Percentiles rank a stretch among this genome's conserved stretches.
These are phyloP conservation scores for Berkeleyomyces rouxiae DNA, from an alignment of 2,329 filamentous ascomycete species.

Conservation along the genomic window DNA sequence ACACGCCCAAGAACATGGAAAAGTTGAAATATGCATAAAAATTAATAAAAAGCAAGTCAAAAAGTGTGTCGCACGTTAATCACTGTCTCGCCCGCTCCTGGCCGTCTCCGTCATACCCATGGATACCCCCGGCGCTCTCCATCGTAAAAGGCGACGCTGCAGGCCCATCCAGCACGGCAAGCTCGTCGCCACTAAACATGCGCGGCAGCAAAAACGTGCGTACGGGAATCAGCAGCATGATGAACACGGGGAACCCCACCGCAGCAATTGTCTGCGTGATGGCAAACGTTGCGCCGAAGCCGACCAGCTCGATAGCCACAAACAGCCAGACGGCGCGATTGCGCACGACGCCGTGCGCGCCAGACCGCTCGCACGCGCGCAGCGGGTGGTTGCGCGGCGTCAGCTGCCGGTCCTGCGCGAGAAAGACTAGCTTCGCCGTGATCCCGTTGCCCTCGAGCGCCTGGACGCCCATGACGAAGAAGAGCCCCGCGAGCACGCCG, in stretches of 20 bases:
- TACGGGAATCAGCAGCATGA: slow-evolving; percentile 50
- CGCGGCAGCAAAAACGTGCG: slow-evolving; percentile 46
- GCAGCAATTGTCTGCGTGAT: slow-evolving; percentile 72
- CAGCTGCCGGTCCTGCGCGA: slow-evolving; percentile 44
- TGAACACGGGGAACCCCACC: slow-evolving; percentile 64
- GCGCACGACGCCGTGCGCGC: slow-evolving; percentile 34
- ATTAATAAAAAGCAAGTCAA: neutral
- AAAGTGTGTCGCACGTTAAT: neutral
- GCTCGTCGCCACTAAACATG: slow-evolving; percentile 42
- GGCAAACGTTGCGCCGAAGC: slow-evolving; percentile 63
- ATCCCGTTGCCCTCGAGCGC: slow-evolving; percentile 63
- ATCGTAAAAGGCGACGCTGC: slow-evolving; percentile 62
- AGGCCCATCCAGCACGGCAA: slow-evolving; percentile 49
- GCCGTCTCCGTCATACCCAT: slow-evolving; percentile 23
- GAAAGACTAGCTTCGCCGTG: slow-evolving; percentile 55
- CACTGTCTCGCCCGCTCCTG: neutral
- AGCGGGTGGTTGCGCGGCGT: slow-evolving; percentile 45
- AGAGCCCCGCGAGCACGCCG: slow-evolving; percentile 62
- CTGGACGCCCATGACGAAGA: slow-evolving; percentile 74
- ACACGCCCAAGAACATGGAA: neutral
- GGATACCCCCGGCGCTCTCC: slow-evolving; percentile 54
- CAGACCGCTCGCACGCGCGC: slow-evolving; percentile 28
- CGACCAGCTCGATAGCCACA: slow-evolving; percentile 48
- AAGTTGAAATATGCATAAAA: neutral
- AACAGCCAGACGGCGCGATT: slow-evolving; percentile 54